Percentiles rank a stretch among this genome's conserved stretches.
Conservation (phyloP, 1,139 yeast species). For the Sugiyamaella grinbergsii region DNA sequence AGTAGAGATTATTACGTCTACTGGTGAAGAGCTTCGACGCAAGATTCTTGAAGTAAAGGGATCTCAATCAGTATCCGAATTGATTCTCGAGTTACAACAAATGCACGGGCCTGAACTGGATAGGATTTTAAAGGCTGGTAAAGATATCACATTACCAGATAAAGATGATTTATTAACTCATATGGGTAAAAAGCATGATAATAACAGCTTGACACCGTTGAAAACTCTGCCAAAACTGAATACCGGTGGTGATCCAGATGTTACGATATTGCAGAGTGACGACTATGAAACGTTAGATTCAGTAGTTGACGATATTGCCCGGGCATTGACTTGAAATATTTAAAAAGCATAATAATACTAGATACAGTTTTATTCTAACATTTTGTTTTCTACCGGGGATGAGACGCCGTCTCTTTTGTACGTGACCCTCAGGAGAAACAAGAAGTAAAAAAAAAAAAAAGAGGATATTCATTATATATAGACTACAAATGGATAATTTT, state of each 20-base stretch:
- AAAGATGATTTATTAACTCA: constrained; percentile 26
- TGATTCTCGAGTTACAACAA: constrained; percentile 59
- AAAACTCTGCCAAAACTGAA: not conserved
- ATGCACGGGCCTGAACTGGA: constrained; percentile 31
- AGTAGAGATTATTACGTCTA: constrained; percentile 30
- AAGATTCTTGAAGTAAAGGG: constrained; percentile 81
- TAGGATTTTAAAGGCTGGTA: constrained; percentile 24
- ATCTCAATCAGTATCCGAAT: constrained; percentile 66
- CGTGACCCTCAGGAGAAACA: not conserved
- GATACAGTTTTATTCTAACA: not conserved
- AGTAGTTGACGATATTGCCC: constrained; percentile 30
- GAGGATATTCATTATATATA: constrained; percentile 9
- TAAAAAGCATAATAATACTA: not conserved
- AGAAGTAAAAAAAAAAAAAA: not conserved
- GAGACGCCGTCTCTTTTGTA: not conserved
- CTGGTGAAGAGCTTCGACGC: constrained; percentile 74
- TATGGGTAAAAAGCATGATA: not conserved
- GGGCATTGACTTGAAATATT: constrained; percentile 19
- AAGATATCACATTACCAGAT: constrained; percentile 24
- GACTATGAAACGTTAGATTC: constrained; percentile 25
- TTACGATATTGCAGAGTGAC: constrained; percentile 10
- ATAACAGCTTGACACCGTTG: not conserved
- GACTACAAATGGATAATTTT: constrained; percentile 5
- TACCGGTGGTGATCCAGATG: constrained; percentile 6
- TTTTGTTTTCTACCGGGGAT: not conserved